Percentiles rank a stretch among this genome's conserved stretches.
These are phyloP conservation scores for Beauveria sp. DNA, from an alignment of 2,329 filamentous ascomycete species.

Conservation along the genomic window DNA sequence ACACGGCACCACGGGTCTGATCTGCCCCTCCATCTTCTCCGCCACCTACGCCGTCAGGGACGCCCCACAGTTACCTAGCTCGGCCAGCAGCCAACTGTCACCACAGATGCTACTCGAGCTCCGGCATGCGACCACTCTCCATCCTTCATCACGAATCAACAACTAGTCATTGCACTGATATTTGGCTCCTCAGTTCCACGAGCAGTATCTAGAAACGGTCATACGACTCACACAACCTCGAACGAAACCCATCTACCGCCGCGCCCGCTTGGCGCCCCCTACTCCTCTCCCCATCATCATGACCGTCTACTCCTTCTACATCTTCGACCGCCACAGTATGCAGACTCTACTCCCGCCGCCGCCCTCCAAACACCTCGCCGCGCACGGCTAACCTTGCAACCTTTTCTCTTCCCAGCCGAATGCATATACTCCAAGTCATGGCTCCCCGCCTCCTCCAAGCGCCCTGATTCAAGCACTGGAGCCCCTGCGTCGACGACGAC, in stretches of 20 bases:
- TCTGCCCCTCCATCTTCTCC: neutral
- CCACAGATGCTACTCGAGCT: neutral
- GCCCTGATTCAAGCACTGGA: conserved; percentile 19
- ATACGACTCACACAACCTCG: neutral
- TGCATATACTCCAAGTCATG: conserved; percentile 94
- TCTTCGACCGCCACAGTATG: conserved; percentile 96
- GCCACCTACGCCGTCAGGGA: neutral
- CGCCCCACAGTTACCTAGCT: neutral
- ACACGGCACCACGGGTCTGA: too few species aligned
- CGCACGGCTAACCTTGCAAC: neutral
- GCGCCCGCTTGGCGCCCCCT: neutral
- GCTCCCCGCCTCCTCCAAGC: conserved; percentile 49
- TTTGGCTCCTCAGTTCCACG: neutral
- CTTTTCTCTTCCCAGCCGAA: conserved; percentile 55
- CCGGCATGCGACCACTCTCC: neutral
- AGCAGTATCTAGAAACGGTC: neutral
- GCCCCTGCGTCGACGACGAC: conserved; percentile 9
- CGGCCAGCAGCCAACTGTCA: neutral
- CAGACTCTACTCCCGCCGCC: conserved; percentile 5
- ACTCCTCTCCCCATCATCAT: conserved; percentile 41
- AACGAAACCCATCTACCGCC: neutral
- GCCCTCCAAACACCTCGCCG: neutral
- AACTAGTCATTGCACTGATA: neutral
- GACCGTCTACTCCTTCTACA: conserved; percentile 96
- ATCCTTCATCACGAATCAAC: neutral